Conservation (phyloP, 2,329 filamentous ascomycete genomes). For the Ophiostoma piceae region DNA sequence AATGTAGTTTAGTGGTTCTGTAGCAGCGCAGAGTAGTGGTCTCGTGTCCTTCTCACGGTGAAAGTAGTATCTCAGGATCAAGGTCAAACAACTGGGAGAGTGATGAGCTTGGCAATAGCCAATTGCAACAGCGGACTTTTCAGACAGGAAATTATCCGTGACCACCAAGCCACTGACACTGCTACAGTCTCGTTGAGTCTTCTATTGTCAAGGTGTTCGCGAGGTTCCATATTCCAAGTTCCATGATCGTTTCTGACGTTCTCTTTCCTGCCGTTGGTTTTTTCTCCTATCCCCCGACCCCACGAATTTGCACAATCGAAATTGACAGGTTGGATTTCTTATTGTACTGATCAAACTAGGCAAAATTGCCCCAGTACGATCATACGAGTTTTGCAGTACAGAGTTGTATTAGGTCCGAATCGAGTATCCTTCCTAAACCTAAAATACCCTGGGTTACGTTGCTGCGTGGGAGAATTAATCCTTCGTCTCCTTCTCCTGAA, state of each 20-base stretch:
- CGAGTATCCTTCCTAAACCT: conserved; percentile 4
- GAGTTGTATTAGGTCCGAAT: not conserved
- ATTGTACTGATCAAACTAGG: not conserved
- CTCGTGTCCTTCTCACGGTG: too few species aligned
- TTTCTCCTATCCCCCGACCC: not conserved
- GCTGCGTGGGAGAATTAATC: not conserved
- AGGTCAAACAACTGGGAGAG: not conserved
- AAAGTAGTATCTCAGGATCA: too few species aligned
- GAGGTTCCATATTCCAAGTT: not conserved
- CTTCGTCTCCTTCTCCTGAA: not conserved
- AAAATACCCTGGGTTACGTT: not conserved
- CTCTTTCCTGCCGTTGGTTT: not conserved
- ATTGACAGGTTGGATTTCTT: not conserved
- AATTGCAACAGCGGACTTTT: not conserved
- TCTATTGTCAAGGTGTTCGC: not conserved
- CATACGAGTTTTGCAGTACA: not conserved
- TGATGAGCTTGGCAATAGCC: not conserved
- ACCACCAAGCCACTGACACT: not conserved
- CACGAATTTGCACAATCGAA: not conserved
- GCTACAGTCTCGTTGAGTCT: not conserved
- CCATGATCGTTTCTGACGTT: not conserved
- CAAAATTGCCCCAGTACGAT: not conserved
- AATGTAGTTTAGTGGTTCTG: not conserved
- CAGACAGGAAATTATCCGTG: not conserved
- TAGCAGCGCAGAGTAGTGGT: not conserved